A percentile compares a stretch with the other conserved stretches of the same genome.
phyloP scores from a whole-genome alignment of 164 flowering plant genomes.

The Vitis amurensis region DNA sequence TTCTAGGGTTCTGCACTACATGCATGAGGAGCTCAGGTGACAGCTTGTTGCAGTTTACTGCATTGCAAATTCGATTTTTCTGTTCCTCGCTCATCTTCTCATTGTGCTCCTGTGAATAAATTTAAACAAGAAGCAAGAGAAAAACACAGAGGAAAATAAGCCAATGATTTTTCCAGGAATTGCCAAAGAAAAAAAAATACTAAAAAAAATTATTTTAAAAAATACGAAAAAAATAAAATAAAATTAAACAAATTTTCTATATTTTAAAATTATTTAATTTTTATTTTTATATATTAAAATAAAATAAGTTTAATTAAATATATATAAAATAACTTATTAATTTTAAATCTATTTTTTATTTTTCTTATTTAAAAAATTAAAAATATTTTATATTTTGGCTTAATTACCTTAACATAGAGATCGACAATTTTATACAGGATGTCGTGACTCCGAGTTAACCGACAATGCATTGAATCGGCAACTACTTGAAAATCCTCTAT shows the following conservation, averaged over 20 bases:
- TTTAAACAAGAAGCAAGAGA: too few species aligned
- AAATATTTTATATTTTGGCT: neutral
- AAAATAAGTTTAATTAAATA: neutral
- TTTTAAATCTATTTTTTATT: neutral
- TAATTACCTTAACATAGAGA: constrained; percentile 57
- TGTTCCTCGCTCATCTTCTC: constrained; percentile 58
- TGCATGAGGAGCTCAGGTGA: constrained; percentile 56
- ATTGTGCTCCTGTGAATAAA: constrained; percentile 35
- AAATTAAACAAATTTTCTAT: neutral
- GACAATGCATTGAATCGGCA: constrained; percentile 44
- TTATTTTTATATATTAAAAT: too few species aligned
- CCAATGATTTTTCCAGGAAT: too few species aligned
- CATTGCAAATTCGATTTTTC: constrained; percentile 46
- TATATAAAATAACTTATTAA: neutral
- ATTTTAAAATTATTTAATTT: too few species aligned
- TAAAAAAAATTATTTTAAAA: neutral
- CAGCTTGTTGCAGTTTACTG: constrained; percentile 67
- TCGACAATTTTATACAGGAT: constrained; percentile 58
- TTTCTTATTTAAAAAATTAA: neutral
- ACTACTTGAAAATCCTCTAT: constrained; percentile 48
- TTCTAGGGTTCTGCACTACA: constrained; percentile 73
- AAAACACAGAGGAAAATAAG: too few species aligned
- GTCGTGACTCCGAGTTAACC: constrained; percentile 50
- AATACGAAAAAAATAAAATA: neutral
- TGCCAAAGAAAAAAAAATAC: too few species aligned